Evolutionary conservation across 768 basidiomycete genomes (phyloP), one percentile per base, ranked within the genome.

Genomic region (Collybiopsis luxurians): DNA sequence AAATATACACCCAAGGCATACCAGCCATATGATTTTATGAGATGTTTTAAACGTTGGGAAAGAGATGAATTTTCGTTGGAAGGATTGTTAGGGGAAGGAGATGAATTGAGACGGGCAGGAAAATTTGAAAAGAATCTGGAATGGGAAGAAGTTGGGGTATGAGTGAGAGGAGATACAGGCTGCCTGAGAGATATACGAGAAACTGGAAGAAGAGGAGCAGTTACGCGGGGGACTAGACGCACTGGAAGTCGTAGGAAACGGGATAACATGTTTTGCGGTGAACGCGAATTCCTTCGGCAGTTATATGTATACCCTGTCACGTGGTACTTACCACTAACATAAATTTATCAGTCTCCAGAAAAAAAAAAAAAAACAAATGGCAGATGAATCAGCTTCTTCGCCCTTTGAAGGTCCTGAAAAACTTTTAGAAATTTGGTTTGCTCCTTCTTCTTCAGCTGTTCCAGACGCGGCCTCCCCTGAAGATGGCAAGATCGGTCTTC

Each of bases 341-440:
- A n/a, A n/a, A n/a, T n/a, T n/a, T n/a, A n/a, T n/a, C n/a, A n/a
- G n/a, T n/a, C n/a, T n/a, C n/a, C n/a, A n/a, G n/a, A n/a, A n/a
- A n/a, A n/a, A n/a, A n/a, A n/a, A n/a, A n/a, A n/a, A n/a, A n/a
- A n/a, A n/a, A n/a, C n/a, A n/a, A n/a, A 26, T 45, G 51, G 31
- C 48, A 19, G 48, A 26, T 42, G 54, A 58, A 53, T 46, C 26
- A 60, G 26, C 61, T 17, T 74, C 76, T 48, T 72, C 80, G 34
- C 89, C 90, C 13, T 96, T 95, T 64, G 94, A 95, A 71, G 95
- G 95, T 21, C 90, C 94, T 59, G 95, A 96, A 75, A 96, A 96
- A 69, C 82, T 98, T 40, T 83, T 98, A 45, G 97, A 99, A 75
- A 84, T 98, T 49, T 98, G 97, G 97, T 98, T 98, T 73, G 86